These are phyloP conservation scores for Kodamaea sp. DNA, from an alignment of 1,139 yeast species.

Conservation along the genomic window DNA sequence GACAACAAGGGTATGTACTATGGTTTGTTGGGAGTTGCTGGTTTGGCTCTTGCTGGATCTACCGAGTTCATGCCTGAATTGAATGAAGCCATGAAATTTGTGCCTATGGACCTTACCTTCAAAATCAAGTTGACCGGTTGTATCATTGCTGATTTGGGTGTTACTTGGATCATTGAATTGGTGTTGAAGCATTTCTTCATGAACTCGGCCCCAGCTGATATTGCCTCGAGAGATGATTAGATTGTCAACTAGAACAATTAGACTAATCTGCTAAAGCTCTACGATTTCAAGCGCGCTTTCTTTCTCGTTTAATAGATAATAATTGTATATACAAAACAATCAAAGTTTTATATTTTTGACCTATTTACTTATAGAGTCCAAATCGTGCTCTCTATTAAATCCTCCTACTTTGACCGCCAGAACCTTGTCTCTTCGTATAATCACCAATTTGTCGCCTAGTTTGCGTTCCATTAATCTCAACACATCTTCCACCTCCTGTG, in stretches of 20 bases:
- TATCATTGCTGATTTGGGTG: conserved; percentile 73
- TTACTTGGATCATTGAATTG: conserved; percentile 79
- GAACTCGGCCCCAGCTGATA: conserved; percentile 92
- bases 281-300: too few species aligned
- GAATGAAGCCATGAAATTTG: conserved; percentile 88
- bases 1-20: conserved; percentile 97
- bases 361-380: conserved; percentile 9
- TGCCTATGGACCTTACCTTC: conserved; percentile 77
- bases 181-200: conserved; percentile 79
- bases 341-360: conserved; percentile 1
- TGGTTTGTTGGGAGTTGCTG: conserved; percentile 90
- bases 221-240: conserved; percentile 54
- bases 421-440: conserved; percentile 23
- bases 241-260: too few species aligned
- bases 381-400: conserved; percentile 32
- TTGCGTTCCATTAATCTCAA: conserved; percentile 20
- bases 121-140: conserved; percentile 74
- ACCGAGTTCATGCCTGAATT: conserved; percentile 95
- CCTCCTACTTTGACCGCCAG: conserved; percentile 29
- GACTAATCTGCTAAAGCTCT: too few species aligned
- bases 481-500: conserved; percentile 33
- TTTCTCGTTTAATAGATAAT: conserved; percentile 8
- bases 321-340: conserved; percentile 7
- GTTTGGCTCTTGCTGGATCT: conserved; percentile 84
- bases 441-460: conserved; percentile 18